A percentile compares a stretch with the other conserved stretches of the same genome.
Evolutionary conservation across 345 rosid genomes (phyloP).

Genomic region (Euphorbia lathyris): DNA sequence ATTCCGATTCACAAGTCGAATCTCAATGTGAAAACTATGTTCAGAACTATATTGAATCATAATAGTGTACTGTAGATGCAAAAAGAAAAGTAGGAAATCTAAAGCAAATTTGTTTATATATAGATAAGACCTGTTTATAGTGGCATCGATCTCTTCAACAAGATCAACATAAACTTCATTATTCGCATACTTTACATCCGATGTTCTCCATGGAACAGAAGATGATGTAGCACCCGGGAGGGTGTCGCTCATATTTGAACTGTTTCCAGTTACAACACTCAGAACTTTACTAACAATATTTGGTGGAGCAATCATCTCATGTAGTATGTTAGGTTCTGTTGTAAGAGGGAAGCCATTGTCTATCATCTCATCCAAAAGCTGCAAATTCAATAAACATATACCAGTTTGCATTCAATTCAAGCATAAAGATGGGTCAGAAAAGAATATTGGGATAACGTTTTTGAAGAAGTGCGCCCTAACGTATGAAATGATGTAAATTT

Average conservation of each 20-base stretch:
- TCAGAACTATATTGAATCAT: not conserved
- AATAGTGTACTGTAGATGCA: not conserved
- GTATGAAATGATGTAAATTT: no score
- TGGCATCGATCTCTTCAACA: conserved; percentile 93
- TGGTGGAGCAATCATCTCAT: conserved; percentile 96
- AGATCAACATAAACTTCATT: conserved; percentile 92
- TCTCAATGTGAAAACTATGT: no score
- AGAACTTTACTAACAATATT: conserved; percentile 82
- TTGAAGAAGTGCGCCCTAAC: no score
- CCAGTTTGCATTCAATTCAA: conserved; percentile 15
- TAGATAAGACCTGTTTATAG: conserved; percentile 57
- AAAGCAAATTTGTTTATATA: not conserved
- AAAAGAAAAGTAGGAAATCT: not conserved
- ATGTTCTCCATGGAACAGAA: conserved; percentile 89
- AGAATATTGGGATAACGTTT: no score
- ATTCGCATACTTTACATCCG: conserved; percentile 78
- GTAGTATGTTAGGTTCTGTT: conserved; percentile 82
- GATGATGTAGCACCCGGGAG: conserved; percentile 87
- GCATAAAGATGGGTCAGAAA: not conserved
- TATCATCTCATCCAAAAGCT: conserved; percentile 98
- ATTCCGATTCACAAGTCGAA: no score
- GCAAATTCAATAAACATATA: conserved; percentile 28
- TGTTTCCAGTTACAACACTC: conserved; percentile 93
- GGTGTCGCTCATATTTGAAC: conserved; percentile 71
- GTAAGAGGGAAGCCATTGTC: conserved; percentile 97